A percentile compares a stretch with the other conserved stretches of the same genome.
Conservation (phyloP, 495 filamentous ascomycete species). For the Lasiosphaeriaceae sp. region DNA sequence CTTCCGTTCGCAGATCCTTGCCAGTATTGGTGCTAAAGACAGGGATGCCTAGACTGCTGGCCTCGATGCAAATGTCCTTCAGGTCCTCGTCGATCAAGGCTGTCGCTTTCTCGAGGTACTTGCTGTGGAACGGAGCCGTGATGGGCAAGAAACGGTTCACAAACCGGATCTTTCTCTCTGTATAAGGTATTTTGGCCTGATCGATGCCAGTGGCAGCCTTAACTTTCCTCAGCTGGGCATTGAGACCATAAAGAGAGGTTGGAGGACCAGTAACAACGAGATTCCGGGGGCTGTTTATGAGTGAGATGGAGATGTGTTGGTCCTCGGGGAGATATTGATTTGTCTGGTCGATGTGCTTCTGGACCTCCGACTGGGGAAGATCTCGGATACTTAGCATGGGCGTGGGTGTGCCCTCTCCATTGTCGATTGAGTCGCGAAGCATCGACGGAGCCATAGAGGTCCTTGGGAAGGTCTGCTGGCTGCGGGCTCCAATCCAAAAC, state of each 20-base stretch:
- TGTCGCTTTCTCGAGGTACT: slow-evolving; percentile 77
- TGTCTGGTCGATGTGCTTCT: slow-evolving; percentile 91
- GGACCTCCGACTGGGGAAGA: slow-evolving; percentile 75
- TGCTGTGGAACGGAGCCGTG: slow-evolving; percentile 96
- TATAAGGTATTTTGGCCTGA: slow-evolving; percentile 91
- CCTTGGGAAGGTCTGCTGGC: slow-evolving; percentile 92
- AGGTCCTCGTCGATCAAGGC: slow-evolving; percentile 80
- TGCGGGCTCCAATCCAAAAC: slow-evolving; percentile 99
- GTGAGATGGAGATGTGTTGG: slow-evolving; percentile 88
- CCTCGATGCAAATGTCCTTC: slow-evolving; percentile 69
- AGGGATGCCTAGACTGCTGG: slow-evolving; percentile 66
- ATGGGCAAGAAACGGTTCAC: slow-evolving; percentile 97
- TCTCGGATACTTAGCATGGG: slow-evolving; percentile 98
- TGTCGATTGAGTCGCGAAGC: slow-evolving; percentile 90
- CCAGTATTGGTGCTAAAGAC: slow-evolving; percentile 87
- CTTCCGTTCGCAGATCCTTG: slow-evolving; percentile 64
- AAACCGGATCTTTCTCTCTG: slow-evolving; percentile 91
- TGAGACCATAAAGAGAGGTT: slow-evolving; percentile 91
- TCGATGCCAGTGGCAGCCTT: slow-evolving; percentile 96
- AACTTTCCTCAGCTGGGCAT: slow-evolving; percentile 87
- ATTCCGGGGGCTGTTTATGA: slow-evolving; percentile 94
- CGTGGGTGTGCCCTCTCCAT: slow-evolving; percentile 89
- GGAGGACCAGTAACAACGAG: slow-evolving; percentile 96
- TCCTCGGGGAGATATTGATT: slow-evolving; percentile 92
- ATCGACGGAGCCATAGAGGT: slow-evolving; percentile 89